These are phyloP conservation scores for Colletotrichum sp. DNA, from an alignment of 2,329 filamentous ascomycete genomes.

Conservation along the genomic window DNA sequence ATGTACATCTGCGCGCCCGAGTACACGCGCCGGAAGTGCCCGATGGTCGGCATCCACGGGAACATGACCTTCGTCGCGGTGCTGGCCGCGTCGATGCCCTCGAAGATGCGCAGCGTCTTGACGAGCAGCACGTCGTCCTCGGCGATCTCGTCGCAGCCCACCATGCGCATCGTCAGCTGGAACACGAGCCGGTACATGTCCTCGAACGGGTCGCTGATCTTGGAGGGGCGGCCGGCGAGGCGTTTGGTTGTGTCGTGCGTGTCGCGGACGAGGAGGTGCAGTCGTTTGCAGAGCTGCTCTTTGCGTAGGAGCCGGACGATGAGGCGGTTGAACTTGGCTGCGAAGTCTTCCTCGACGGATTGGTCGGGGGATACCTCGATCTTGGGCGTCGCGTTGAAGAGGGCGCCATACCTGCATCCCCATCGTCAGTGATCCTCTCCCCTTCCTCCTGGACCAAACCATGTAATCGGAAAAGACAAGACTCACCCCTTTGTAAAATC, in stretches of 20 bases:
- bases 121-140: conserved; percentile 45
- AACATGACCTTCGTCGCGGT: conserved; percentile 55
- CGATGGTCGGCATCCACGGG: conserved; percentile 52
- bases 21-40: conserved; percentile 46
- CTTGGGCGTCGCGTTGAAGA: conserved; percentile 34
- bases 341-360: conserved; percentile 22
- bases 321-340: conserved; percentile 28
- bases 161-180: conserved; percentile 60
- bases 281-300: conserved; percentile 39
- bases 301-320: conserved; percentile 40
- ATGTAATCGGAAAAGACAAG: not conserved
- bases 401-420: conserved; percentile 28
- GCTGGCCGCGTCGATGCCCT: conserved; percentile 47
- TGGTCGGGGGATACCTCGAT: conserved; percentile 14
- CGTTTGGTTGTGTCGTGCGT: conserved; percentile 38
- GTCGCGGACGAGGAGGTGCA: conserved; percentile 49
- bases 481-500: conserved; percentile 46
- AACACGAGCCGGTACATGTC: conserved; percentile 58
- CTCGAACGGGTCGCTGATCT: conserved; percentile 56
- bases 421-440: not conserved
- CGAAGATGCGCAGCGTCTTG: conserved; percentile 49
- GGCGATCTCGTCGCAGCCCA: conserved; percentile 59
- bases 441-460: fast-evolving
- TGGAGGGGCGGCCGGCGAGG: conserved; percentile 28
- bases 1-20: conserved; percentile 52